phyloP scores from a whole-genome alignment of 2,329 filamentous ascomycete genomes.

The Penicillium brevicompactum region DNA sequence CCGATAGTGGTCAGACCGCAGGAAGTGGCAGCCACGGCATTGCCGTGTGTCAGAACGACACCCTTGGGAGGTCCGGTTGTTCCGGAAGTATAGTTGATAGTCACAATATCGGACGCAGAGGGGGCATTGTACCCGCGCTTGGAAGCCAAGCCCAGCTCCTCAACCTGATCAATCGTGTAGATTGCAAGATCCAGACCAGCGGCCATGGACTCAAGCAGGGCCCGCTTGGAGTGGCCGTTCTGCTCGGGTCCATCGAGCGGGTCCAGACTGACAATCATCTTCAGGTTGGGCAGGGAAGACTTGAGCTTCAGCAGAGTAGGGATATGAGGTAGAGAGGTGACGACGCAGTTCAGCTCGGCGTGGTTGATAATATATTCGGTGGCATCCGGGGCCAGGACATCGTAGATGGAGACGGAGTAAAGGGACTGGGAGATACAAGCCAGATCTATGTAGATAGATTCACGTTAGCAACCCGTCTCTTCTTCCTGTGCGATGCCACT shows the following conservation, averaged over 20 bases:
- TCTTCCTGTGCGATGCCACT: slow-evolving; percentile 20
- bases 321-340: slow-evolving; percentile 78
- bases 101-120: slow-evolving; percentile 73
- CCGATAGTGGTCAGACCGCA: slow-evolving; percentile 58
- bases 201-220: slow-evolving; percentile 75
- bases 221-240: slow-evolving; percentile 74
- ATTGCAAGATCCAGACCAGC: slow-evolving; percentile 73
- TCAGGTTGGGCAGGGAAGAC: slow-evolving; percentile 75
- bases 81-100: slow-evolving; percentile 69
- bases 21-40: slow-evolving; percentile 73
- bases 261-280: slow-evolving; percentile 86
- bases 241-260: slow-evolving; percentile 78
- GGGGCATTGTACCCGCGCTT: slow-evolving; percentile 73
- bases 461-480: slow-evolving; percentile 1
- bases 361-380: slow-evolving; percentile 97
- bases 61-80: slow-evolving; percentile 67
- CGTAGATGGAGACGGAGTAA: slow-evolving; percentile 91
- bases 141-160: slow-evolving; percentile 73
- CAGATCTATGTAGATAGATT: slow-evolving; percentile 62
- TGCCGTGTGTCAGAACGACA: slow-evolving; percentile 73
- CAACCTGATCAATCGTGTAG: slow-evolving; percentile 77
- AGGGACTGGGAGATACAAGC: slow-evolving; percentile 84
- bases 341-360: slow-evolving; percentile 72
- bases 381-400: slow-evolving; percentile 87
- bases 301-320: slow-evolving; percentile 78